Percentiles rank a stretch among this genome's conserved stretches.
phyloP scores from a whole-genome alignment of 2,329 filamentous ascomycete species.

The Hypoxylon sp. region DNA sequence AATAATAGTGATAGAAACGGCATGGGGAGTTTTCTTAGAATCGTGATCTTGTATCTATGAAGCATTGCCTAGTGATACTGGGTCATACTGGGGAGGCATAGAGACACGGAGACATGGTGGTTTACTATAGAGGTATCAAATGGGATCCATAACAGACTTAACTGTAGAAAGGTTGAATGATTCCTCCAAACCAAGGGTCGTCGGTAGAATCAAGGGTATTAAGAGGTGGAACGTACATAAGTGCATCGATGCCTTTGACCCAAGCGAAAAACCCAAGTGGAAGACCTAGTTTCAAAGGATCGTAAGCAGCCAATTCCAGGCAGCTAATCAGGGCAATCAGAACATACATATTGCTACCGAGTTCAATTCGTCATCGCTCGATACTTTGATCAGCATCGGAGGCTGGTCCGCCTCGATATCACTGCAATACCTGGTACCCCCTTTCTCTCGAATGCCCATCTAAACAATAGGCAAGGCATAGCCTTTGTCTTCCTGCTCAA shows the following conservation, averaged over 20 bases:
- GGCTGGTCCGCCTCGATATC: slow-evolving; percentile 4
- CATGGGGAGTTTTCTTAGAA: slow-evolving; percentile 3
- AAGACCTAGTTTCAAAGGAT: slow-evolving; percentile 15
- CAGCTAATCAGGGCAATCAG: slow-evolving; percentile 5
- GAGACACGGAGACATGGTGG: background rate
- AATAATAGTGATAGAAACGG: background rate
- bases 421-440: slow-evolving; percentile 13
- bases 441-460: slow-evolving; percentile 19
- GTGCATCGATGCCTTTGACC: background rate
- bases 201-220: slow-evolving; percentile 14
- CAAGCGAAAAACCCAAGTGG: background rate
- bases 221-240: slow-evolving; percentile 2
- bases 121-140: slow-evolving; percentile 4
- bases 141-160: background rate
- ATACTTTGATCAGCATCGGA: no score
- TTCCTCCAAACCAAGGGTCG: background rate
- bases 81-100: background rate
- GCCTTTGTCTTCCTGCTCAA: background rate
- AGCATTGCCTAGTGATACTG: background rate
- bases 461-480: slow-evolving; percentile 5
- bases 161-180: slow-evolving; percentile 1
- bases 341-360: slow-evolving; percentile 33
- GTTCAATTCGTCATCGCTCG: slow-evolving; percentile 5
- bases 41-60: slow-evolving; percentile 3
- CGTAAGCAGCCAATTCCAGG: slow-evolving; percentile 23